Evolutionary conservation across 441 rosid species (phyloP), one percentile per base, ranked within the genome.

Genomic region (Gossypium davidsonii): DNA sequence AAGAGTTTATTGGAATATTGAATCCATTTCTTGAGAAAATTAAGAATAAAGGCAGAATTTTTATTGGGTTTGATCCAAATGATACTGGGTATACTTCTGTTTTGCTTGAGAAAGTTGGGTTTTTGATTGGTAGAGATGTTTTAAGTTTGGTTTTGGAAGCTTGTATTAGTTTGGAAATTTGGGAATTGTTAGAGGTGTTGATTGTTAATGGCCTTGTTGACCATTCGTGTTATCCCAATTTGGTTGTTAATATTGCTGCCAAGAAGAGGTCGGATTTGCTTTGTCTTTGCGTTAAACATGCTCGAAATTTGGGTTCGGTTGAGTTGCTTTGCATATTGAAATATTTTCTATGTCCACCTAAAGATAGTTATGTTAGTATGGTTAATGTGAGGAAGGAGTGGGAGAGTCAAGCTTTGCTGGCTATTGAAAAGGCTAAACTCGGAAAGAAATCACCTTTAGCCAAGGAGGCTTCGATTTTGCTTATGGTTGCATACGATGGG

Each of bases 401-500:
- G 96, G 92, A 90, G 74, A 84, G 80, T 42, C 85, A 91, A 69
- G 92, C 87, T 63, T 75, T 83, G 76, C 73, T 81, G 65, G 93
- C 96, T 70, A 78, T 85, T 23, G 87, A 81, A 46, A 86, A 79
- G 80, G 86, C 63, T 0, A 81, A 23, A 49, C 71, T 82, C 2
- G 78, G 70, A 42, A 86, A 80, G 80, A 87, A 86, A 70, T 71
- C 28, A 1, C 78, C 23, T 9, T 14, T 77, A 21, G 93, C 91
- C 6, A 89, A 82, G 80, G 92, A 89, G 72, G 96, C 97, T 77
- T 74, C 91, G 0, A 78, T 89, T 78, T 77, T 90, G 78, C 88
- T 94, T 67, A 92, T 94, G 97, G 71, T 92, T 77, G 97, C 97
- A 0, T 82, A 59, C 69, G 97, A 94, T 68, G 91, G 87, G 67